Percentiles rank a stretch among this genome's conserved stretches.
Conservation (phyloP, 75 land plant genomes). For the Cryptomeria japonica region DNA sequence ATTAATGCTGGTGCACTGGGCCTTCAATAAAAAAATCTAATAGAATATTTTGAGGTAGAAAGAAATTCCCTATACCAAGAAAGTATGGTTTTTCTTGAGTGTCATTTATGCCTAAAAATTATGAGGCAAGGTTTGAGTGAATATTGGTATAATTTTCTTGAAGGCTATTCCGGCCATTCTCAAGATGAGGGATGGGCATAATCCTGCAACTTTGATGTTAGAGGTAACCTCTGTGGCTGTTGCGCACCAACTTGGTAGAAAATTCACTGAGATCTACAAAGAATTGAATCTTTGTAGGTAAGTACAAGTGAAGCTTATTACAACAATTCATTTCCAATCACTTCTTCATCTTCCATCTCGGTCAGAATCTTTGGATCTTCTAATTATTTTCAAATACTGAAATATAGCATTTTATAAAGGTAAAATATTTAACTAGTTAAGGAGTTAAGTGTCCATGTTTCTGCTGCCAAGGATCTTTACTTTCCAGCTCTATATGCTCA, state of each 20-base stretch:
- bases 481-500: slow-evolving; percentile 36
- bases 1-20: slow-evolving; percentile 70
- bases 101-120: neutral
- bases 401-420: slow-evolving; percentile 7
- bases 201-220: slow-evolving; percentile 40
- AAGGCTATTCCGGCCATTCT: slow-evolving; percentile 27
- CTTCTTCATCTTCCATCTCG: neutral
- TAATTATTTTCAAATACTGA: neutral
- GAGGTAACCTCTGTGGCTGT: slow-evolving; percentile 23
- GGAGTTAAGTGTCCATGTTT: slow-evolving; percentile 22
- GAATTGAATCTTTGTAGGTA: slow-evolving; percentile 20
- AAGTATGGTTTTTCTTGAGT: neutral
- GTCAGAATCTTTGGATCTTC: neutral
- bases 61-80: neutral
- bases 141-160: neutral
- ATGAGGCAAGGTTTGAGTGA: neutral
- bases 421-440: slow-evolving; percentile 16
- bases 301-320: neutral
- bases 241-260: slow-evolving; percentile 10
- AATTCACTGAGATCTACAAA: slow-evolving; percentile 21
- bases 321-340: neutral
- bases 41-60: slow-evolving; percentile 65
- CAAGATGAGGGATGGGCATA: slow-evolving; percentile 23
- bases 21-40: slow-evolving; percentile 40
- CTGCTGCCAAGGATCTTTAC: slow-evolving; percentile 23